Percentiles rank a stretch among this genome's conserved stretches.
phyloP scores from a whole-genome alignment of 75 land plant genomes.

The Sequoia sempervirens region DNA sequence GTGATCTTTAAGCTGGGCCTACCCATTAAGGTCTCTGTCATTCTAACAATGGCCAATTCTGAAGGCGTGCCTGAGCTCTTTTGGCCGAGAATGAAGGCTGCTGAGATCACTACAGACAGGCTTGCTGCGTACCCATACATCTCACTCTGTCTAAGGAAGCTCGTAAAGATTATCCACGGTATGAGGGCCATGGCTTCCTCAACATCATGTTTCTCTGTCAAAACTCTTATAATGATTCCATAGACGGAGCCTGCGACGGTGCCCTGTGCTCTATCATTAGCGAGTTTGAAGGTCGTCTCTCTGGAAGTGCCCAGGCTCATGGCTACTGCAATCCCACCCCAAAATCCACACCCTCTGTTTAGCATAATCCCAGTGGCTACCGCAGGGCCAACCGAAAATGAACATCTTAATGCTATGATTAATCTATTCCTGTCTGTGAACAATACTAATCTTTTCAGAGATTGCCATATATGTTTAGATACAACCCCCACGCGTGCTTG shows the following conservation, averaged over 20 bases:
- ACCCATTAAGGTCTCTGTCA: constrained; percentile 63
- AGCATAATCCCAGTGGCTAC: constrained; percentile 47
- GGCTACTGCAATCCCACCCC: constrained; percentile 60
- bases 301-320: constrained; percentile 28
- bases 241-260: constrained; percentile 61
- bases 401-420: constrained; percentile 36
- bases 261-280: constrained; percentile 56
- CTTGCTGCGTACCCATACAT: constrained; percentile 63
- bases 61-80: constrained; percentile 34
- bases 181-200: constrained; percentile 43
- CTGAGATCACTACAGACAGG: constrained; percentile 48
- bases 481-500: background rate
- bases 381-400: constrained; percentile 49
- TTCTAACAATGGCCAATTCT: constrained; percentile 54
- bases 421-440: constrained; percentile 9
- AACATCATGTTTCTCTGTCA: constrained; percentile 19
- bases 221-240: constrained; percentile 37
- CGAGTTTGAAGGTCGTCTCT: constrained; percentile 48
- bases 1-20: too few species aligned
- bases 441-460: background rate
- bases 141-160: constrained; percentile 45
- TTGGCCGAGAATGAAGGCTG: constrained; percentile 55
- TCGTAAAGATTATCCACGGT: constrained; percentile 69
- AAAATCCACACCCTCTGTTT: constrained; percentile 32
- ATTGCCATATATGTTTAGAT: background rate